Evolutionary conservation across 2,329 filamentous ascomycete genomes (phyloP).

Genomic region (Endoconidiophora laricicola): DNA sequence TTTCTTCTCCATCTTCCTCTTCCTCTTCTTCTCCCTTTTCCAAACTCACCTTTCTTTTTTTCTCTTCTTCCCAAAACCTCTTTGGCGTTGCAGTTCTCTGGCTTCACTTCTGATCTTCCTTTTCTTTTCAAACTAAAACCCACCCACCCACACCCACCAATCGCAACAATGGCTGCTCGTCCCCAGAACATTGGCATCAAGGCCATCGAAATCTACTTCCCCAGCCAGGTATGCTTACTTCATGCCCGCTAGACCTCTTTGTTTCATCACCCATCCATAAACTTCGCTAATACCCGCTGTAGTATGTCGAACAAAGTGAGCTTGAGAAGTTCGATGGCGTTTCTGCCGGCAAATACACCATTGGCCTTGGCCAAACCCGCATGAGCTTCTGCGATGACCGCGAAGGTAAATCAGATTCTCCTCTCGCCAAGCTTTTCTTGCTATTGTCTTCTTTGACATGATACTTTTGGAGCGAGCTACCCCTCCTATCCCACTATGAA

Average conservation of each 20-base stretch:
- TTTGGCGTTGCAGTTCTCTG: background rate
- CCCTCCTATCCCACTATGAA: background rate
- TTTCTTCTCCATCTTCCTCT: constrained; percentile 3
- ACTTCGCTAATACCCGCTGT: constrained; percentile 9
- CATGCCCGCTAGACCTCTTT: background rate
- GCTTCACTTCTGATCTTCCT: background rate
- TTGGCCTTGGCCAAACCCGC: constrained; percentile 78
- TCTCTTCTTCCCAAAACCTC: background rate
- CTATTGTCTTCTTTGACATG: background rate
- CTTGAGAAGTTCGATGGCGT: constrained; percentile 80
- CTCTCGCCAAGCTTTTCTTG: constrained; percentile 5
- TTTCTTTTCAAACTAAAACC: constrained; percentile 3
- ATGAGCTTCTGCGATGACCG: constrained; percentile 87
- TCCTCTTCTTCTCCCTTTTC: constrained; percentile 7
- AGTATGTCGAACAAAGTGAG: constrained; percentile 75
- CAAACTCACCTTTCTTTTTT: constrained; percentile 2
- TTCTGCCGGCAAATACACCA: constrained; percentile 70
- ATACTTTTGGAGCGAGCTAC: background rate
- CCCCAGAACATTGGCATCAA: constrained; percentile 84
- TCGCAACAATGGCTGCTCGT: constrained; percentile 48
- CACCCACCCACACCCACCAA: background rate
- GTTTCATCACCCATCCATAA: background rate
- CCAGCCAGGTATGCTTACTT: constrained; percentile 50
- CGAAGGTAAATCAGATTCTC: constrained; percentile 43
- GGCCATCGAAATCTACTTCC: constrained; percentile 82